Conservation (phyloP, 202 grass and related monocot species). For the Schoenoplectus tabernaemontani region DNA sequence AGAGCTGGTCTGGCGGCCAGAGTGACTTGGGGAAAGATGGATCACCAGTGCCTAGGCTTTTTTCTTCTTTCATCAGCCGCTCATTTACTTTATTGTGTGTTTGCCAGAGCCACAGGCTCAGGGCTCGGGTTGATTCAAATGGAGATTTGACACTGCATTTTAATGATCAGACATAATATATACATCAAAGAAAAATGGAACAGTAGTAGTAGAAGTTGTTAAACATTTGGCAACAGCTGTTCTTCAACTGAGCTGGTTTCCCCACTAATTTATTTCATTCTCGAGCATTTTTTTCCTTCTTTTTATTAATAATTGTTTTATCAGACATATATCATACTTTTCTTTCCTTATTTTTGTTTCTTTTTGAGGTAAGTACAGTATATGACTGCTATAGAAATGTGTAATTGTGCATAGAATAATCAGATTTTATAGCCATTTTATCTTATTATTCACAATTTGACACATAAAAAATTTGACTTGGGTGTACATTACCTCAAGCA, state of each 20-base stretch:
- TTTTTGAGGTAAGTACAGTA: not conserved
- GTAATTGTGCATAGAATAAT: not conserved
- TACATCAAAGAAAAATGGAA: not conserved
- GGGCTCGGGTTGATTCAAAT: slow-evolving; percentile 66
- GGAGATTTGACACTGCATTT: slow-evolving; percentile 55
- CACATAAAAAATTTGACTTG: not conserved
- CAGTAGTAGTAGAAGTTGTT: not conserved
- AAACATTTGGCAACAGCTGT: not conserved
- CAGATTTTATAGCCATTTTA: not conserved
- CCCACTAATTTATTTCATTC: not conserved
- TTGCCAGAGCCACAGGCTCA: slow-evolving; percentile 82
- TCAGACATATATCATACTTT: not conserved
- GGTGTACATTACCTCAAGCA: slow-evolving; percentile 48
- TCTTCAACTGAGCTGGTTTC: not conserved
- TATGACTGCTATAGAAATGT: not conserved
- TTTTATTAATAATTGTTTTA: not conserved
- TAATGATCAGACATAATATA: slow-evolving; percentile 23
- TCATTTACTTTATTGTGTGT: slow-evolving; percentile 94
- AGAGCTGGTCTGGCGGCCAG: slow-evolving; percentile 77
- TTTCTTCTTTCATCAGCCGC: slow-evolving; percentile 89
- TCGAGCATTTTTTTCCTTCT: not conserved
- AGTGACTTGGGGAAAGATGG: slow-evolving; percentile 71
- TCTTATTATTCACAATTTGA: not conserved
- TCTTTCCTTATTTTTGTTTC: not conserved
- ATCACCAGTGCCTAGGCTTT: slow-evolving; percentile 55